These are phyloP conservation scores for Cyanophora paradoxa DNA, from an alignment of 78 protist genomes.

Conservation along the genomic window DNA sequence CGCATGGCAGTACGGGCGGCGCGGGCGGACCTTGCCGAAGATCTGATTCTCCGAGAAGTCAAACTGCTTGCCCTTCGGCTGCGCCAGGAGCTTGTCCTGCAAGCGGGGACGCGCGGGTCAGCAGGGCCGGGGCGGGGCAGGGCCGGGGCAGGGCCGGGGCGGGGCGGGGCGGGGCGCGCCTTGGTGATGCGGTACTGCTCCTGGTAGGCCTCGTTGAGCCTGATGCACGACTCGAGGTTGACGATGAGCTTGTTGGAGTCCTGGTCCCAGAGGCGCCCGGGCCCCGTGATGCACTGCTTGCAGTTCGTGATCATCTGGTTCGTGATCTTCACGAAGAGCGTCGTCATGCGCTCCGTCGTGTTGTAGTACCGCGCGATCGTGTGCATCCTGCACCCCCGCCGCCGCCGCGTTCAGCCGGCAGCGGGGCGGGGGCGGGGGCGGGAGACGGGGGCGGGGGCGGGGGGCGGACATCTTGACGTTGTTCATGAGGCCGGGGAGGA, in stretches of 20 bases:
- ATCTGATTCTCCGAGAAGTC: conserved; percentile 51
- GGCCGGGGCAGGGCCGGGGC: no score
- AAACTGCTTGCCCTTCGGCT: conserved; percentile 54
- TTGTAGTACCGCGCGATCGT: conserved; percentile 67
- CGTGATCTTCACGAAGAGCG: conserved; percentile 73
- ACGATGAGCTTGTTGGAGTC: conserved; percentile 10
- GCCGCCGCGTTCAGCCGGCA: no score
- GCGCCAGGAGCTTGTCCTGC: conserved; percentile 15
- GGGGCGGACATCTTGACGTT: conserved; percentile 59
- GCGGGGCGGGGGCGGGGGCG: no score
- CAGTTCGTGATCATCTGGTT: conserved; percentile 74
- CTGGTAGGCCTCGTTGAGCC: conserved; percentile 40
- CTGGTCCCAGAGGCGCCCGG: conserved; percentile 36
- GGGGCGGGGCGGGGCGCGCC: no score
- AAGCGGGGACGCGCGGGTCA: no score
- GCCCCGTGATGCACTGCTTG: conserved; percentile 13
- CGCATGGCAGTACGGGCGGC: no score
- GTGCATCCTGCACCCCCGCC: no score
- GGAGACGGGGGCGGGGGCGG: no score
- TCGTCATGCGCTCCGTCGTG: conserved; percentile 62
- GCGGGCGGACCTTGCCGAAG: no score
- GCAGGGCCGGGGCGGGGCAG: no score
- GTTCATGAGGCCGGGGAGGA: conserved; percentile 53
- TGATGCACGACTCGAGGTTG: conserved; percentile 9
- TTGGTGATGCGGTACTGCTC: not conserved